phyloP scores from a whole-genome alignment of 75 land plant species.

The Pinus tabuliformis region DNA sequence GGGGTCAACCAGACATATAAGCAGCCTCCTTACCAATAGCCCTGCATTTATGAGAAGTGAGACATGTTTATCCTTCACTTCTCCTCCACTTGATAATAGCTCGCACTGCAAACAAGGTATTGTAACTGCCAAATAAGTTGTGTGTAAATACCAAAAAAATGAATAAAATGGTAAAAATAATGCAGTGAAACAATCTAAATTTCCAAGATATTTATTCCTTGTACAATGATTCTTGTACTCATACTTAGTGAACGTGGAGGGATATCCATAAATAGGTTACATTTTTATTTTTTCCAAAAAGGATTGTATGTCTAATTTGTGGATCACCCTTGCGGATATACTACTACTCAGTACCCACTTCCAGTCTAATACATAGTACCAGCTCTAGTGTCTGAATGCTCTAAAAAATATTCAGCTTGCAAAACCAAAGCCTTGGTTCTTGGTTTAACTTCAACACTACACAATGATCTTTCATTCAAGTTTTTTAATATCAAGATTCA shows the following conservation, averaged over 20 bases:
- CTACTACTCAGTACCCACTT: not conserved
- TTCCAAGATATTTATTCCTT: conserved; percentile 2
- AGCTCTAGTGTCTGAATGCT: not conserved
- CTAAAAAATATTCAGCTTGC: not conserved
- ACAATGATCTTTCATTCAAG: not conserved
- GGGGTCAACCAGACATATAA: not conserved
- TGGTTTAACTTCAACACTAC: not conserved
- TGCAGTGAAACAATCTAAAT: not conserved
- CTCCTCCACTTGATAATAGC: conserved; percentile 71
- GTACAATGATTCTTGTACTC: not conserved
- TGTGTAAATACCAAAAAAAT: not conserved
- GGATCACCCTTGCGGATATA: not conserved
- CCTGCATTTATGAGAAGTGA: conserved; percentile 89
- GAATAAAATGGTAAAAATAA: not conserved
- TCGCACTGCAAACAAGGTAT: conserved; percentile 31
- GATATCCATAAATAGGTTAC: not conserved
- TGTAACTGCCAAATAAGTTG: not conserved
- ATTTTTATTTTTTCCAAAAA: not conserved
- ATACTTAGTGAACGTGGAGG: not conserved
- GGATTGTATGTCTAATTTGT: not conserved
- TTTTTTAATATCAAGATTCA: too few relatives aligned
- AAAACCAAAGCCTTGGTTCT: not conserved
- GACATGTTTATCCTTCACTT: conserved; percentile 63
- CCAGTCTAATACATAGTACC: not conserved
- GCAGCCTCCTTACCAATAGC: conserved; percentile 55